These are phyloP conservation scores for Sphagnum magellanicum DNA, from an alignment of 228 moss, liverwort and hornwort genomes.

Conservation along the genomic window DNA sequence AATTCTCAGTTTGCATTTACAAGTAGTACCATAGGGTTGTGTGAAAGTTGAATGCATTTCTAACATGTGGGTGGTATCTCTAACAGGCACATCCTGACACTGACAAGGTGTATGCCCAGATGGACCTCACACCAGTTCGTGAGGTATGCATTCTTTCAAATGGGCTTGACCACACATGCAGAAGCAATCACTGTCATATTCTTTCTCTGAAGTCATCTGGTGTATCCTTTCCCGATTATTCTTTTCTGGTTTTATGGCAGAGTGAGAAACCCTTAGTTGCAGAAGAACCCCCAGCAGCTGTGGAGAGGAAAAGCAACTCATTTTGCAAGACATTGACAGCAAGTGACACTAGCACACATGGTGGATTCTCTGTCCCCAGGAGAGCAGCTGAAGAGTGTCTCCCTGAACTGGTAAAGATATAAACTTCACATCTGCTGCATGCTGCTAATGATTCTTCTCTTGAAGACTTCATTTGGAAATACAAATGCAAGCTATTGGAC, in stretches of 20 bases:
- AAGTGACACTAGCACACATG: slow-evolving; percentile 65
- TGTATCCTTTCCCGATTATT: neutral
- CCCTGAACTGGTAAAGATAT: slow-evolving; percentile 30
- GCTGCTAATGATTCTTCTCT: neutral
- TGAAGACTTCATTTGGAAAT: neutral
- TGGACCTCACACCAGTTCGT: slow-evolving; percentile 30
- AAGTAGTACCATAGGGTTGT: no score
- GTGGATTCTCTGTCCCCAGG: slow-evolving; percentile 59
- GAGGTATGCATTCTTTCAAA: neutral
- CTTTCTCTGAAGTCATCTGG: neutral
- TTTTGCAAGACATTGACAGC: slow-evolving; percentile 54
- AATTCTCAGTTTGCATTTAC: neutral
- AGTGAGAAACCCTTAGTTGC: neutral
- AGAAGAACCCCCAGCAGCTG: neutral
- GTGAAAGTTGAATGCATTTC: no score
- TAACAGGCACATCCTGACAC: slow-evolving; percentile 50
- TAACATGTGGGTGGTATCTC: no score
- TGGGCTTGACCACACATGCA: neutral
- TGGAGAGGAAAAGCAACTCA: neutral
- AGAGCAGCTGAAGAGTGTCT: slow-evolving; percentile 58
- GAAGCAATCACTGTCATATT: neutral
- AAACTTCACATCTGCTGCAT: neutral
- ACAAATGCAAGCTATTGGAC: neutral
- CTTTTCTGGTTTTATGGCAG: slow-evolving; percentile 3
- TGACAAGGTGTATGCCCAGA: slow-evolving; percentile 55